Evolutionary conservation across 139 green algal species (phyloP), one percentile per base, ranked within the genome.

Genomic region (Chlamydomonas schloesseri): DNA sequence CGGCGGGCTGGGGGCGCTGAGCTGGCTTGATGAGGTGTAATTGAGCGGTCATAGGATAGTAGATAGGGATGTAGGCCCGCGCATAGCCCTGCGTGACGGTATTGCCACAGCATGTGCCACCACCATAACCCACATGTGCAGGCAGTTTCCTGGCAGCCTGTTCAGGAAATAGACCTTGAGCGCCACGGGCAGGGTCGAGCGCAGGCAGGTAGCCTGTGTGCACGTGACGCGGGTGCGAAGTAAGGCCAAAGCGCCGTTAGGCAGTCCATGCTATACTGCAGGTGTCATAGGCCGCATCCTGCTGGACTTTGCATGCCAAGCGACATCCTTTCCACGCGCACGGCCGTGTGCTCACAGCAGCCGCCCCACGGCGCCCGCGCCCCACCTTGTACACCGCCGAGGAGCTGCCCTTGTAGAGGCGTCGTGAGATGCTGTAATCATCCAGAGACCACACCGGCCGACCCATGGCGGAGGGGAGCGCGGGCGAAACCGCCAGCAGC

Each of bases 151-250:
- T 0, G 80, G 80, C 24, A 78, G 34, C 9, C 47, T 21, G 47
- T 31, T 67, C 33, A 86, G 17, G 53, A 86, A 86, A 50, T 86
- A 86, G 0, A 86, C 65, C 62, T 84, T 84, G 46, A 84, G 78
- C 10, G 78, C 78, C 9, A 84, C 78, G n/a, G 64, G 62, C 20
- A 75, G 28, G 26, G 65, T 65, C 46, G 34, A 64, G 28, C 36
- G 78, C 2, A 37, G 53, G 76, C 76, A 83, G 26, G 47, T 36
- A 6, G 76, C 76, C 76, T 83, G 71, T 8, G 28, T 10, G 42
- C 37, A 37, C 3, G 34, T 33, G 68, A 34, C 6, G 65, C 29
- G 42, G n/a, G 9, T 58, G 15, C 28, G 58, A 13, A 29, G 18
- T 17, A 10, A 10, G 28, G 21, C 58, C 9, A 26, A 5, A 5